Evolutionary conservation across 306 rosid species (phyloP).

Genomic region (Luffa acutangula): DNA sequence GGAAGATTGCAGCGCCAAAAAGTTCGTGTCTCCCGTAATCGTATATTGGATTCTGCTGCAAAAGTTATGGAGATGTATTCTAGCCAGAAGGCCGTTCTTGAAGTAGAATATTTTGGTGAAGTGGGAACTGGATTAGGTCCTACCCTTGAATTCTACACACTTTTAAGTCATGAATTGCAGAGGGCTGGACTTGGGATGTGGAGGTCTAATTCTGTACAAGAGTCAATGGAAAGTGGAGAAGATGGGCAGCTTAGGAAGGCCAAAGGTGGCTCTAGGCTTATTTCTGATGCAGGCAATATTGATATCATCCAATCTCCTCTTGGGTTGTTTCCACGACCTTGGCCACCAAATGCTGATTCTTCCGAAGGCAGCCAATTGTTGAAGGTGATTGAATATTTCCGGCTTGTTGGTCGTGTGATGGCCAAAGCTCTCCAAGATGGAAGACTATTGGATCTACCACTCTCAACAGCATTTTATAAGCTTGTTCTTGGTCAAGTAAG

Average conservation of each 20-base stretch:
- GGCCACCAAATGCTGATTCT: constrained; percentile 64
- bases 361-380: constrained; percentile 65
- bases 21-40: constrained; percentile 95
- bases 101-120: constrained; percentile 99
- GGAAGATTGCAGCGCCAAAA: constrained; percentile 97
- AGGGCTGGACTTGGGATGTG: constrained; percentile 77
- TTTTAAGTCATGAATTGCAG: constrained; percentile 89
- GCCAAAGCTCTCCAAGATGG: constrained; percentile 99
- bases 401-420: constrained; percentile 83
- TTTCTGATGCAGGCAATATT: constrained; percentile 23
- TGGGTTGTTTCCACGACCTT: constrained; percentile 91
- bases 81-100: constrained; percentile 97
- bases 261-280: constrained; percentile 22
- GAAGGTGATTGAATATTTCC: constrained; percentile 75
- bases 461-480: constrained; percentile 80
- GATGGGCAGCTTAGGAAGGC: constrained; percentile 36
- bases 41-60: constrained; percentile 93
- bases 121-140: constrained; percentile 99
- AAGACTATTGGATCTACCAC: constrained; percentile 79
- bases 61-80: constrained; percentile 99
- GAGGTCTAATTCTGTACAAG: constrained; percentile 56
- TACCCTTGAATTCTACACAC: constrained; percentile 95
- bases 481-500: constrained; percentile 90
- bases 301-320: constrained; percentile 73
- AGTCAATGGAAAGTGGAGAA: constrained; percentile 59